Base-by-base conservation (phyloP, 371 early-diverging fungal species). In the Phascolomyces articulosus region DNA sequence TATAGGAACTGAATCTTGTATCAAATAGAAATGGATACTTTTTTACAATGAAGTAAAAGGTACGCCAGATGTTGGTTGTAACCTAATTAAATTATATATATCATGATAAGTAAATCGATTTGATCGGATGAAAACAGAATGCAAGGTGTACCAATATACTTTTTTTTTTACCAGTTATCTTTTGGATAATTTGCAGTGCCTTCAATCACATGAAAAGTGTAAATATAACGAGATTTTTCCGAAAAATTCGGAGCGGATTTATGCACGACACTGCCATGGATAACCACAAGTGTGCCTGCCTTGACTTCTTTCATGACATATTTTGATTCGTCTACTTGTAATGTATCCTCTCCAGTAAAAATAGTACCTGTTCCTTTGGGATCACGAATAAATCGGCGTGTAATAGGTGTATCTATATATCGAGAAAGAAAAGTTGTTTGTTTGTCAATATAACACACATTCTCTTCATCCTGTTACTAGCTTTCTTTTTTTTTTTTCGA, bases 201-300 rank as follows among this genome's bases (percentile, higher is more conserved):
- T 51, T 97, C 98, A 66, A 96, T 91, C 40, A 89, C 81, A 68
- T 97, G 98, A 80, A 96, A 97, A 0, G 98, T 96, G 75, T 97
- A 97, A 44, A 94, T 94, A 72, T 85, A 94, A 9, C 98, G 87
- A 18, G 91, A 89, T 64, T 89, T 83, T 48, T 72, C 66, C n/a
- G 94, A 94, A 24, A 64, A 62, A 73, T 97, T 97, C 55, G 89
- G 89, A 15, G 85, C 86, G 0, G 93, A 93, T 68, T 91, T 88
- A 72, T 96, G 97, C 49, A 94, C 69, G 6, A 95, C 92, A 16
- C 89, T 88, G 6, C 98, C 98, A 66, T 97, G 96, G 55, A 97
- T 94, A 40, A 96, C 78, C 11, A 96, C 96, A 38, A 96, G 72
- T 1, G 94, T 85, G 2, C 80, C 79, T 48, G 75, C 74, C 27